These are phyloP conservation scores for Acorus calamus DNA, from an alignment of 106 monocot species.

Conservation along the genomic window DNA sequence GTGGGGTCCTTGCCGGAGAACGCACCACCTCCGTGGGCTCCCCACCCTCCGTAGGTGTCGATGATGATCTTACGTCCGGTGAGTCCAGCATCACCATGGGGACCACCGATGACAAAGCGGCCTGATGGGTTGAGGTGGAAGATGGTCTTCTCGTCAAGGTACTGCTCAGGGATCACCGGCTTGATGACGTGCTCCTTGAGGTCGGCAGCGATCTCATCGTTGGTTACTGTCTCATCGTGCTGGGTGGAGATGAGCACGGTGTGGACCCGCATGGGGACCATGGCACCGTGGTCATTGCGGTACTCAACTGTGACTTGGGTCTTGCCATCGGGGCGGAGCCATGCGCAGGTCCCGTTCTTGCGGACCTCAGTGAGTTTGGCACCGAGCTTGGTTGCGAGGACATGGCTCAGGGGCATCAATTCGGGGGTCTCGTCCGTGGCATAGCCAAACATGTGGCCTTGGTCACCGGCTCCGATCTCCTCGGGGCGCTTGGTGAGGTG, in stretches of 20 bases:
- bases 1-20: slow-evolving; percentile 27
- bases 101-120: slow-evolving; percentile 2
- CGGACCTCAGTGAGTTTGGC: slow-evolving; percentile 10
- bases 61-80: slow-evolving; percentile 1
- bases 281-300: slow-evolving; percentile 13
- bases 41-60: not conserved
- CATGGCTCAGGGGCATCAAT: slow-evolving; percentile 13
- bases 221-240: slow-evolving; percentile 5
- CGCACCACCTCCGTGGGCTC: slow-evolving; percentile 17
- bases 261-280: slow-evolving; percentile 8
- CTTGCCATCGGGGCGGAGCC: slow-evolving; percentile 11
- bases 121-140: slow-evolving; percentile 2
- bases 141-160: slow-evolving; percentile 3
- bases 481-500: slow-evolving; percentile 12
- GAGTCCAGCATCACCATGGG: slow-evolving; percentile 1
- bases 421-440: slow-evolving; percentile 13
- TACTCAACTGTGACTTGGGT: slow-evolving; percentile 12
- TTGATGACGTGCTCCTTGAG: slow-evolving; percentile 14
- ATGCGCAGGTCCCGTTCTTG: slow-evolving; percentile 8
- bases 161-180: not conserved
- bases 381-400: slow-evolving; percentile 12
- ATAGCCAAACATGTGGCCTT: slow-evolving; percentile 6
- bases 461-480: slow-evolving; percentile 5
- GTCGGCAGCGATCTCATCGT: slow-evolving; percentile 2
- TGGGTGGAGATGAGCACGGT: slow-evolving; percentile 5